Conservation (phyloP, 306 rosid species). For the Cicer judaicum region DNA sequence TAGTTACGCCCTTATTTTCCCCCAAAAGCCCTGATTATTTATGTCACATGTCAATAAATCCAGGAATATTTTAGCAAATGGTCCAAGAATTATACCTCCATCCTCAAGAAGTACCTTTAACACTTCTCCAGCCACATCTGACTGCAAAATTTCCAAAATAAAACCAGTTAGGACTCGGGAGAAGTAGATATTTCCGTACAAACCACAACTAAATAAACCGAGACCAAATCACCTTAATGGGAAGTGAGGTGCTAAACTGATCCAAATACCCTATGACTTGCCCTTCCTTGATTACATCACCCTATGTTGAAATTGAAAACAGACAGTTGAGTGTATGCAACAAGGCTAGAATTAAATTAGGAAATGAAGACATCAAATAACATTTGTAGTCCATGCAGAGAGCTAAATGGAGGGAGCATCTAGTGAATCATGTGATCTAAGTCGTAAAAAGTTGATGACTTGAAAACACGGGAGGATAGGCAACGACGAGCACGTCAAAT, state of each 20-base stretch:
- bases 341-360: slow-evolving; percentile 30
- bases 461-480: slow-evolving; percentile 10
- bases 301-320: slow-evolving; percentile 60
- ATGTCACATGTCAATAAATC: slow-evolving; percentile 8
- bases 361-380: slow-evolving; percentile 40
- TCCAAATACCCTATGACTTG: slow-evolving; percentile 92
- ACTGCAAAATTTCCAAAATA: slow-evolving; percentile 65
- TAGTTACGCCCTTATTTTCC: not conserved
- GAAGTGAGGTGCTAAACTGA: slow-evolving; percentile 86
- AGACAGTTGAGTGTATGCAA: slow-evolving; percentile 26
- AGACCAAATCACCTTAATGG: slow-evolving; percentile 72
- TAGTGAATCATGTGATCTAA: slow-evolving; percentile 33
- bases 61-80: slow-evolving; percentile 17
- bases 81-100: slow-evolving; percentile 72
- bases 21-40: slow-evolving; percentile 25
- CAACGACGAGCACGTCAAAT: slow-evolving; percentile 35
- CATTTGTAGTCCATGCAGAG: slow-evolving; percentile 20
- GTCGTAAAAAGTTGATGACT: slow-evolving; percentile 30
- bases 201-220: slow-evolving; percentile 28
- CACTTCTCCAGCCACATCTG: slow-evolving; percentile 90
- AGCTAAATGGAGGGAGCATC: slow-evolving; percentile 1
- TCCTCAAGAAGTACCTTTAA: slow-evolving; percentile 83
- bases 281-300: slow-evolving; percentile 85
- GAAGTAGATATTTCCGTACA: slow-evolving; percentile 29
- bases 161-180: slow-evolving; percentile 51